Evolutionary conservation across 2,329 filamentous ascomycete species (phyloP).

Genomic region (Neofusicoccum ribis): DNA sequence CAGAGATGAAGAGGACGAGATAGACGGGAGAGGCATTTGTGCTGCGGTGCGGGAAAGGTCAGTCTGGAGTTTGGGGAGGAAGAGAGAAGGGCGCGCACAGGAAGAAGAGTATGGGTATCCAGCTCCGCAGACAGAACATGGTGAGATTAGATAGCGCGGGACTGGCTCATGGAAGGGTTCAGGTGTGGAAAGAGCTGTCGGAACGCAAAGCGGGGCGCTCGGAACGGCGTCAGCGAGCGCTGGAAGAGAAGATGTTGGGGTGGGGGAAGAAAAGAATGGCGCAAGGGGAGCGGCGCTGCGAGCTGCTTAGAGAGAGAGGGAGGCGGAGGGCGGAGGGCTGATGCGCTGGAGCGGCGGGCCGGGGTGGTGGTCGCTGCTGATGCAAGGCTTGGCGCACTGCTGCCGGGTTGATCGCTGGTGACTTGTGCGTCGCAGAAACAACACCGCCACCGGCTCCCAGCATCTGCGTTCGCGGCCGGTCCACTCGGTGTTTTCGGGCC

Average conservation of each 20-base stretch:
- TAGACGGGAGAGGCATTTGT: conserved; percentile 52
- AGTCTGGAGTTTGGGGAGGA: conserved; percentile 15
- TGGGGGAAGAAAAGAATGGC: not conserved
- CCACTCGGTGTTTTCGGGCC: not conserved
- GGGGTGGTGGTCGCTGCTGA: conserved; percentile 6
- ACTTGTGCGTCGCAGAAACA: not conserved
- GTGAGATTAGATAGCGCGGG: conserved; percentile 20
- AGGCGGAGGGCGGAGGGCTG: not conserved
- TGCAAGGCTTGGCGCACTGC: conserved; percentile 9
- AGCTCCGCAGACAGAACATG: conserved; percentile 69
- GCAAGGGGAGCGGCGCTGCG: not conserved
- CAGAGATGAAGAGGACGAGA: conserved; percentile 63
- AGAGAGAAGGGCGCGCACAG: conserved; percentile 44
- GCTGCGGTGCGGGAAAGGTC: conserved; percentile 30
- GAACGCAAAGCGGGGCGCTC: not conserved
- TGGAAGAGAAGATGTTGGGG: not conserved
- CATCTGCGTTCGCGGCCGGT: not conserved
- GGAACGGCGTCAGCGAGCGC: not conserved
- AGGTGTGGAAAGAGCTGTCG: not conserved
- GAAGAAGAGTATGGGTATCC: conserved; percentile 52
- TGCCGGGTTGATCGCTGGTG: not conserved
- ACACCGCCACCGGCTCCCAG: not conserved
- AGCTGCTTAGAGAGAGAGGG: conserved; percentile 2
- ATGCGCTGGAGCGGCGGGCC: conserved; percentile 14
- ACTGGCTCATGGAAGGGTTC: conserved; percentile 1